Evolutionary conservation across 768 basidiomycete species (phyloP).

Genomic region (Kwoniella dejecticola): DNA sequence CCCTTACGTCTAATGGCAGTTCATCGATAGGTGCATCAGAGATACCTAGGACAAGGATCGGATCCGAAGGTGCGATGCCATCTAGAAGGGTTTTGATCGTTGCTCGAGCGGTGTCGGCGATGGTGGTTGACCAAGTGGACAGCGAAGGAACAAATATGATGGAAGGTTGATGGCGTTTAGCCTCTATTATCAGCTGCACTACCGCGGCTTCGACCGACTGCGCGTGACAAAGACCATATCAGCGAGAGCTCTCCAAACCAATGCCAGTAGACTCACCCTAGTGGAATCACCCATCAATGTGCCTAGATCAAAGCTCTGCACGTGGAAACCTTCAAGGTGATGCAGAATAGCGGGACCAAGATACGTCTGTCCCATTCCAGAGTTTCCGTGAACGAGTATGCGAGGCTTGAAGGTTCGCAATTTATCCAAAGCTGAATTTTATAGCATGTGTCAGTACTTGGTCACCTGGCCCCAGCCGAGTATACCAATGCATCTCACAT

Average conservation of each 20-base stretch:
- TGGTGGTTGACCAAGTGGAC: constrained; percentile 76
- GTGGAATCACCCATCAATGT: constrained; percentile 84
- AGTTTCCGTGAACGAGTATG: constrained; percentile 73
- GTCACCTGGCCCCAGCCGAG: too few species aligned
- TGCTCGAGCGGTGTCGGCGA: constrained; percentile 78
- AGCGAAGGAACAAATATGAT: constrained; percentile 93
- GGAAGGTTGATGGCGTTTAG: constrained; percentile 93
- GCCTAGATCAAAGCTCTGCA: constrained; percentile 90
- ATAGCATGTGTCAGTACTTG: too few species aligned
- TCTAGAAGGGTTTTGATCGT: constrained; percentile 90
- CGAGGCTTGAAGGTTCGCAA: constrained; percentile 87
- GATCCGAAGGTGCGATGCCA: constrained; percentile 85
- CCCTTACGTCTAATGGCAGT: constrained; percentile 77
- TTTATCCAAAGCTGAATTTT: constrained; percentile 80
- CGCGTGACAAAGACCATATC: background rate
- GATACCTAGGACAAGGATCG: constrained; percentile 85
- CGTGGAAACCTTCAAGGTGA: constrained; percentile 91
- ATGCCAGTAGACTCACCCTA: constrained; percentile 62
- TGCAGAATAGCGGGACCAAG: constrained; percentile 88
- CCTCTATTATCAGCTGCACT: constrained; percentile 93
- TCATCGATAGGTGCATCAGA: constrained; percentile 73
- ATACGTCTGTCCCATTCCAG: constrained; percentile 88
- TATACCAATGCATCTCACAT: constrained; percentile 60
- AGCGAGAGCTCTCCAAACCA: constrained; percentile 1
- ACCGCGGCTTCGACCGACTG: constrained; percentile 89